Base-by-base conservation (phyloP, 352 stramenopile species). In the Globisporangium iwayamae region DNA sequence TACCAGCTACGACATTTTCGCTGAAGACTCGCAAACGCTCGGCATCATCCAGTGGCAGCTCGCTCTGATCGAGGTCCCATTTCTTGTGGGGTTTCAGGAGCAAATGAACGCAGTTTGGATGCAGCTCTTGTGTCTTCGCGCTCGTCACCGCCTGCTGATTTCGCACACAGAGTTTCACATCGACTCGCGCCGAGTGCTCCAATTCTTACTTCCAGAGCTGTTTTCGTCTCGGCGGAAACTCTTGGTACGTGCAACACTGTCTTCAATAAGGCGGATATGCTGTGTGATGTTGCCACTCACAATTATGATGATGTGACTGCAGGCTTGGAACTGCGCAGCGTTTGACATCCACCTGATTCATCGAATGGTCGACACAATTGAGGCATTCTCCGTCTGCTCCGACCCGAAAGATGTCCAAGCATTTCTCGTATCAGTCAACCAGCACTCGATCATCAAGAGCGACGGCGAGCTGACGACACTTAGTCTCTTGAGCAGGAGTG, bases 191-290 rank as follows among this genome's bases (percentile, higher is more conserved):
- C 72, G 72, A 45, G 51, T 93, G 11, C 62, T 91, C 2, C 81
- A 93, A n/a, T 93, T 92, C 63, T 53, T 87, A 10, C 66, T 85
- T 20, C 85, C 87, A 56, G 79, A 71, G 8, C 54, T 91, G 10
- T 87, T 96, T 53, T 75, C 73, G 13, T 89, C 85, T 58, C 81
- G 85, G 10, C 78, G 83, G 22, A 91, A 90, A 38, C 63, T 90
- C 7, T 65, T 93, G 80, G 86, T 95, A 78, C 50, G 79, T 53
- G 34, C n/a, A 9, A 36, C 52, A 20, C 13, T 56, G 6, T 61
- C 1, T 45, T 56, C 46, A n/a, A 48, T 61, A 16, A 52, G 41
- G 30, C 39, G 50, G 22, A 41, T 39, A 8, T 13, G 41, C 6
- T n/a, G 3, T 30, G 7, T 65, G 11, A 9, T 68, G 30, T 25